These are phyloP conservation scores for Ophiostoma novo-ulmi DNA, from an alignment of 2,329 filamentous ascomycete species.

Conservation along the genomic window DNA sequence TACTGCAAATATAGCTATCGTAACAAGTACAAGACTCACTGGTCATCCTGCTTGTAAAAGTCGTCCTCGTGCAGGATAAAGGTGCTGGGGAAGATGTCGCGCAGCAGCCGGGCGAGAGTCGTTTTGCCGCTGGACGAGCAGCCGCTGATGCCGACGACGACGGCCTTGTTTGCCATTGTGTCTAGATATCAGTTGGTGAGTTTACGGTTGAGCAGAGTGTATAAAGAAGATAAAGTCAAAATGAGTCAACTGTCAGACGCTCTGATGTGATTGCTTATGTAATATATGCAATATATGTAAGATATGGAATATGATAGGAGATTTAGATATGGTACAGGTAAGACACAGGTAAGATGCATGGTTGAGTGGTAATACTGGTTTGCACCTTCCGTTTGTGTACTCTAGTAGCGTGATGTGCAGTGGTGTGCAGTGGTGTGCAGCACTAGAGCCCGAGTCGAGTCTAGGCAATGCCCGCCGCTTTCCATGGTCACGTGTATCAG, in stretches of 20 bases:
- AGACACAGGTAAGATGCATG: neutral
- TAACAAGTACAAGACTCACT: slow-evolving; percentile 44
- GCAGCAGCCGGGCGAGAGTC: slow-evolving; percentile 77
- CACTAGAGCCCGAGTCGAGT: neutral
- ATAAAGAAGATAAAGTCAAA: neutral
- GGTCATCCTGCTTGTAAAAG: slow-evolving; percentile 78
- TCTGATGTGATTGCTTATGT: neutral
- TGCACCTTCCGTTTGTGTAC: slow-evolving; percentile 10
- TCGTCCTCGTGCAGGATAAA: slow-evolving; percentile 95
- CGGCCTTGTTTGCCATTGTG: slow-evolving; percentile 37
- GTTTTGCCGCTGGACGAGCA: slow-evolving; percentile 94
- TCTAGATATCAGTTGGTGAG: neutral
- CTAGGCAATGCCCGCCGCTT: neutral
- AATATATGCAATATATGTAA: neutral
- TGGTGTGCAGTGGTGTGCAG: neutral
- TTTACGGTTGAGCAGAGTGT: too few relatives aligned
- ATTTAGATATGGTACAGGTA: neutral
- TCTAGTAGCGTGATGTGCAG: slow-evolving; percentile 1
- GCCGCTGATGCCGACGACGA: slow-evolving; percentile 79
- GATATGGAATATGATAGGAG: neutral
- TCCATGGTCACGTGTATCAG: slow-evolving; percentile 18
- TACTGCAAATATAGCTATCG: neutral
- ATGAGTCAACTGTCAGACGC: neutral
- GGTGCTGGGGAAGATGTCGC: slow-evolving; percentile 69
- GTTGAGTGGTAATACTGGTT: slow-evolving; percentile 1